Evolutionary conservation across 2,329 filamentous ascomycete species (phyloP).

Genomic region (Chaetomium globosum): DNA sequence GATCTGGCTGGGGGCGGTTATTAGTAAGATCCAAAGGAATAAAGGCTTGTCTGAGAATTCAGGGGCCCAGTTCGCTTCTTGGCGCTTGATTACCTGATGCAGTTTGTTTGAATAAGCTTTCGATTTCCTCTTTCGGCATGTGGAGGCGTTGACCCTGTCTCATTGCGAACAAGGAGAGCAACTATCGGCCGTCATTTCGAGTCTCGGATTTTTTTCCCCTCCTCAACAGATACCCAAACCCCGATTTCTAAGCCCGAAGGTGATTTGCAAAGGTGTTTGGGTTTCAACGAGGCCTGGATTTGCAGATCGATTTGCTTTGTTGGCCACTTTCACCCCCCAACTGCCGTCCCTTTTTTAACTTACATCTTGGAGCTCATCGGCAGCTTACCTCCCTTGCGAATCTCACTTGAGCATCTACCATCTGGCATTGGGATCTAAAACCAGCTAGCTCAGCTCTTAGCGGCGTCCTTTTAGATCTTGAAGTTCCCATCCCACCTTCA

Average conservation of each 20-base stretch:
- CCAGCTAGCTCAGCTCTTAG: background rate
- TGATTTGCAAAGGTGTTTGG: background rate
- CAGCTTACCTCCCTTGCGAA: background rate
- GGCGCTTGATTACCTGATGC: background rate
- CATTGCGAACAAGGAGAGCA: background rate
- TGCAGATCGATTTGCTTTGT: background rate
- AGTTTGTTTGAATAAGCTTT: slow-evolving; percentile 1
- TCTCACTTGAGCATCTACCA: background rate
- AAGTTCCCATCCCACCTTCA: background rate
- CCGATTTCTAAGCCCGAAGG: background rate
- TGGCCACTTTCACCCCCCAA: background rate
- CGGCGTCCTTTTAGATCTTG: background rate
- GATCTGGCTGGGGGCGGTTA: background rate
- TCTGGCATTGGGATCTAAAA: background rate
- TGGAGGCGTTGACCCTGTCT: background rate
- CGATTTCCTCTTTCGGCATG: background rate
- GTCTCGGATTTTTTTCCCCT: background rate
- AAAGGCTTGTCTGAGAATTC: background rate
- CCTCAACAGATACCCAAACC: background rate
- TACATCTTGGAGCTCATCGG: background rate
- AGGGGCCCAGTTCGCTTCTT: background rate
- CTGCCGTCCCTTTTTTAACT: background rate
- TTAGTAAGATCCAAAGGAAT: background rate
- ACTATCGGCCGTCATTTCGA: background rate
- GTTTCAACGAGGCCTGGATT: background rate